Evolutionary conservation across 768 basidiomycete genomes (phyloP).

Genomic region (Lentinus tigrinus): DNA sequence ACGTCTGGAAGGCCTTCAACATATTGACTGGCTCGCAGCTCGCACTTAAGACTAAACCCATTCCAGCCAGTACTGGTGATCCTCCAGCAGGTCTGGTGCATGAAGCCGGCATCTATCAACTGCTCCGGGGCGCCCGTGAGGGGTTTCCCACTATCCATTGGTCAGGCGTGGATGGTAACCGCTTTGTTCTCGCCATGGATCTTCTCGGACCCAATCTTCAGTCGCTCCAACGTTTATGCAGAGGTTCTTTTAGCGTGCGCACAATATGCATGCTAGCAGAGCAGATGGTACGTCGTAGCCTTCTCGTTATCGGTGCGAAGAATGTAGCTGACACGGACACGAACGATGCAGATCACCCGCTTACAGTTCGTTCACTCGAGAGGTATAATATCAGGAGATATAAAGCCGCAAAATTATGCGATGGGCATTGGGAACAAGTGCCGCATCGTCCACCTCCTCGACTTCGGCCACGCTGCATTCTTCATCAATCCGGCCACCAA

Average conservation of each 20-base stretch:
- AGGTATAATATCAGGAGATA: conserved; percentile 21
- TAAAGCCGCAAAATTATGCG: conserved; percentile 26
- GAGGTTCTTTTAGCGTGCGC: conserved; percentile 18
- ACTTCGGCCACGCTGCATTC: conserved; percentile 19
- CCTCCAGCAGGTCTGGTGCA: neutral
- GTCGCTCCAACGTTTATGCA: conserved; percentile 15
- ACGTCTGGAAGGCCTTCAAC: neutral
- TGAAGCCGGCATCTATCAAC: conserved; percentile 21
- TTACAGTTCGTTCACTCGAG: conserved; percentile 20
- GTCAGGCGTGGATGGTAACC: conserved; percentile 13
- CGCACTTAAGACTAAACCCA: conserved; percentile 17
- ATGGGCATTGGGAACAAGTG: conserved; percentile 10
- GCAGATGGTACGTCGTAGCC: conserved; percentile 21
- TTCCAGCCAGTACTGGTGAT: neutral
- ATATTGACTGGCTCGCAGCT: conserved; percentile 16
- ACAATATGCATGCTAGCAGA: conserved; percentile 24
- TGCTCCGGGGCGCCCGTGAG: conserved; percentile 6
- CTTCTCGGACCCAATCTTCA: conserved; percentile 22
- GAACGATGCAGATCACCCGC: conserved; percentile 10
- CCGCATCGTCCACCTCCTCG: conserved; percentile 18
- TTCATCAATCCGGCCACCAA: conserved; percentile 14
- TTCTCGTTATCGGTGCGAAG: no score
- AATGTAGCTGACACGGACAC: no score
- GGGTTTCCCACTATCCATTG: conserved; percentile 19
- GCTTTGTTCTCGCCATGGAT: conserved; percentile 22